Percentiles rank a stretch among this genome's conserved stretches.
Evolutionary conservation across 805 yeast genomes (phyloP).

Genomic region (Metschnikowia cerradonensis): DNA sequence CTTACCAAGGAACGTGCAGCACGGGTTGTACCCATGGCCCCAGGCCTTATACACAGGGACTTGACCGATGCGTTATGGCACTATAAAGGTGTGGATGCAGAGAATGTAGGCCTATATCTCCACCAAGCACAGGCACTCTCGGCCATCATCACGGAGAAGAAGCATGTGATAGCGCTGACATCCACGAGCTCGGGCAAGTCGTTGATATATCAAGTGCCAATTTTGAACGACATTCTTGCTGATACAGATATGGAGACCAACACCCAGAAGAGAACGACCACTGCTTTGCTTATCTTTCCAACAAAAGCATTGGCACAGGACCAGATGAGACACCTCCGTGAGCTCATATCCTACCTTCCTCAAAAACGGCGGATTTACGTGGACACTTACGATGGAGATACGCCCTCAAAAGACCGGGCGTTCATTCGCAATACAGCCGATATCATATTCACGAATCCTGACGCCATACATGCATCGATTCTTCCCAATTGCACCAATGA

Average conservation of each 20-base stretch:
- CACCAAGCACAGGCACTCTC: constrained; percentile 83
- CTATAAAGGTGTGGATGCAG: constrained; percentile 36
- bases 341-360: constrained; percentile 48
- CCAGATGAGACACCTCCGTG: constrained; percentile 76
- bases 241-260: constrained; percentile 34
- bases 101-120: constrained; percentile 52
- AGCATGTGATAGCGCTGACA: constrained; percentile 84
- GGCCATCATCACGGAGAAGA: constrained; percentile 44
- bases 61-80: constrained; percentile 45
- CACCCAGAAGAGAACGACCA: constrained; percentile 31
- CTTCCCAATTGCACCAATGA: constrained; percentile 56
- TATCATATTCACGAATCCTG: constrained; percentile 92
- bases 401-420: constrained; percentile 53
- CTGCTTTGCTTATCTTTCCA: constrained; percentile 88
- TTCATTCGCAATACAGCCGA: constrained; percentile 60
- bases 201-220: constrained; percentile 84
- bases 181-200: constrained; percentile 97
- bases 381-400: constrained; percentile 93
- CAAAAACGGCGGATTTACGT: constrained; percentile 45
- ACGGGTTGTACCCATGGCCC: constrained; percentile 36
- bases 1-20: constrained; percentile 46
- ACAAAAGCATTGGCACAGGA: constrained; percentile 98
- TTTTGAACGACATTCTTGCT: constrained; percentile 46
- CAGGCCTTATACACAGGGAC: constrained; percentile 46
- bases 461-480: constrained; percentile 81